Base-by-base conservation (phyloP, 192 early-diverging fungal species). In the Coemansia furcata region DNA sequence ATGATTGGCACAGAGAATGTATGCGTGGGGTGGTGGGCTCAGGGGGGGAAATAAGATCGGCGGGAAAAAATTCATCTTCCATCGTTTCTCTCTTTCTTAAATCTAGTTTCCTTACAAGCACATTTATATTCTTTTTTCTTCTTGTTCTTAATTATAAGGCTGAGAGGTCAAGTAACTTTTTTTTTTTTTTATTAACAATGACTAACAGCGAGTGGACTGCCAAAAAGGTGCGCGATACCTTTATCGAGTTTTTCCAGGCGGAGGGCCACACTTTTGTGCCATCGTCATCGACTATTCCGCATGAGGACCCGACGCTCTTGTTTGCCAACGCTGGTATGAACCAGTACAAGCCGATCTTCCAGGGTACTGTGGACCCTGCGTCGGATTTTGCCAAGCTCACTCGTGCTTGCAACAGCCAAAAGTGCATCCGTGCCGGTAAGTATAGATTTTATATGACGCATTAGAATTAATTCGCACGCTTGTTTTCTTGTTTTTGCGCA, bases 291-390 rank as follows among this genome's bases (percentile, higher is more conserved):
- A 96, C 95, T 2, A 89, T 99, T 66, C 97, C 97, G 32, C 90
- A 93, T 73, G 93, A 95, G 72, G 97, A 99, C 67, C 97, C 97
- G 52, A 97, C 97, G 12, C 86, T 97, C 36, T 85, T 99, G 61
- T 99, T 99, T 71, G 89, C 95, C 62, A 98, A 98, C 85, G 91
- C 95, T 43, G 95, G 95, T 64, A 98, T 98, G 95, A 94, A 94
- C 79, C 95, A 98, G 92, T 99, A 91, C 83, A 99, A 99, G 74
- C 92, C 95, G 29, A 94, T 99, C 71, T 96, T 99, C 80, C 88
- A 93, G 80, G 97, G 95, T 68, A 95, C 92, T 15, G 91, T 93
- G 35, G 97, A 99, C 62, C 94, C 92, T n/a, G 90, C 92, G 75
- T 91, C 97, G 15, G 90, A 92, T 60, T 89, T 96, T 72, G 93